Conservation (phyloP, 768 basidiomycete genomes). For the Boletus barrowsii region DNA sequence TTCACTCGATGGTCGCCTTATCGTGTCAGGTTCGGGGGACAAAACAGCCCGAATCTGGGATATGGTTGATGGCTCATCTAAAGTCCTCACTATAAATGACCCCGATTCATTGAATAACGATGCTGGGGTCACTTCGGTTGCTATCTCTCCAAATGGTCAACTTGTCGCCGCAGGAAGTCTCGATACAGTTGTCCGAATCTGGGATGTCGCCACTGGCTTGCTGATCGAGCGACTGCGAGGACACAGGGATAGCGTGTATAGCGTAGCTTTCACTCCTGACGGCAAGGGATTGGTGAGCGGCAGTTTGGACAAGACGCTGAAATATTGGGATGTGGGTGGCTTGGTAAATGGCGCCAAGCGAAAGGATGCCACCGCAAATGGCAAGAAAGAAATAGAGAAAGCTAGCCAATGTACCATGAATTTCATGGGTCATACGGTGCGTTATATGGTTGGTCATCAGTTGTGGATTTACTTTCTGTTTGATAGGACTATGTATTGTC, state of each 20-base stretch:
- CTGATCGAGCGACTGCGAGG: constrained; percentile 74
- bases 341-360: constrained; percentile 32
- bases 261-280: constrained; percentile 90
- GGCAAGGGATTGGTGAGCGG: constrained; percentile 87
- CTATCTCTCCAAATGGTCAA: constrained; percentile 71
- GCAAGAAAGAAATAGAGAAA: constrained; percentile 50
- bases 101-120: constrained; percentile 48
- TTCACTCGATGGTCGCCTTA: constrained; percentile 77
- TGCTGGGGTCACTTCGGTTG: constrained; percentile 76
- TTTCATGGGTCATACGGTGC: constrained; percentile 83
- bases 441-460: constrained; percentile 16
- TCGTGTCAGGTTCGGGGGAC: constrained; percentile 87
- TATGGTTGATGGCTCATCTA: constrained; percentile 35
- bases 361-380: constrained; percentile 38
- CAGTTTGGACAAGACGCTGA: constrained; percentile 84
- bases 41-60: constrained; percentile 75
- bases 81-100: constrained; percentile 40
- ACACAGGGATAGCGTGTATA: constrained; percentile 83
- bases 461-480: constrained; percentile 1
- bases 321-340: constrained; percentile 74
- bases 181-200: constrained; percentile 77
- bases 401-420: constrained; percentile 69
- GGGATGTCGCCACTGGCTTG: constrained; percentile 66
- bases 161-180: constrained; percentile 66
- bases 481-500: constrained; percentile 67